Percentiles rank a stretch among this genome's conserved stretches.
Conservation (phyloP, 73 alveolate genomes). For the Tetrahymena thermophila region DNA sequence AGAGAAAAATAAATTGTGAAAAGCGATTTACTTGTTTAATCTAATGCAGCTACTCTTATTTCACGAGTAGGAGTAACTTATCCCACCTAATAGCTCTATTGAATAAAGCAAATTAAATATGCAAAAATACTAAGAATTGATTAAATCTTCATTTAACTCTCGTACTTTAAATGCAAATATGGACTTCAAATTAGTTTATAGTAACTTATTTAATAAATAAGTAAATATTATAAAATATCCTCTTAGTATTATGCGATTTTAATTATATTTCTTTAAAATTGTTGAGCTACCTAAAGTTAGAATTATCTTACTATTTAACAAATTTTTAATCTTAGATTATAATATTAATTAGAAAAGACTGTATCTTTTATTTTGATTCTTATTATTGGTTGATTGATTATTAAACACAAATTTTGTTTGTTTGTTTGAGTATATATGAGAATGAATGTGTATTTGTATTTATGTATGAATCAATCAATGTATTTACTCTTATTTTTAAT, state of each 20-base stretch:
- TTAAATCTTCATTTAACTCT: neutral
- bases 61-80: neutral
- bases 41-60: neutral
- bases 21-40: neutral
- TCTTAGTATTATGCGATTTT: neutral
- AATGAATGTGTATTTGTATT: too few species aligned
- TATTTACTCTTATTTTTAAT: too few species aligned
- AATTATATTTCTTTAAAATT: too few species aligned
- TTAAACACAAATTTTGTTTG: neutral
- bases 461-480: neutral
- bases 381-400: neutral
- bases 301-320: neutral
- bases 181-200: neutral
- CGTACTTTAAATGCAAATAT: neutral
- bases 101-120: neutral
- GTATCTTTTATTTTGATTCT: neutral
- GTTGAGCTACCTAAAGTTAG: neutral
- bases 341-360: neutral
- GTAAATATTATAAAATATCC: neutral
- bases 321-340: too few species aligned
- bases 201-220: neutral
- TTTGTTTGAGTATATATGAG: too few species aligned
- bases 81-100: neutral
- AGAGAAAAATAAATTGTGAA: neutral
- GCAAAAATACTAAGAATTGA: neutral